These are phyloP conservation scores for Boletus vermiculosoides DNA, from an alignment of 768 basidiomycete species.

Conservation along the genomic window DNA sequence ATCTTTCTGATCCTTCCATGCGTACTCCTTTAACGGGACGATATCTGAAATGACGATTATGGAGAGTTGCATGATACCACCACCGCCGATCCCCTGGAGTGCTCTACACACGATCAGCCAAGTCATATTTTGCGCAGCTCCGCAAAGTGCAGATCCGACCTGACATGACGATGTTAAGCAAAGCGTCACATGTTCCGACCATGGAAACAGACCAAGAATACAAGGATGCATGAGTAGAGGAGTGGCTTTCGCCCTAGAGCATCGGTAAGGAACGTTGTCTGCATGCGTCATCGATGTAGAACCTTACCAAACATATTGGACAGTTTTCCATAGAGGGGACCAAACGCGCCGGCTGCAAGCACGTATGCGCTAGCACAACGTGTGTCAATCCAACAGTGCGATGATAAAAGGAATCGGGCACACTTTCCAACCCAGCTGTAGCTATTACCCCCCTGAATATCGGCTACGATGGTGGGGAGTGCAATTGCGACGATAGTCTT, in stretches of 20 bases:
- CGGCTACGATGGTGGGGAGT: constrained; percentile 62
- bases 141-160: constrained; percentile 78
- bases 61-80: constrained; percentile 71
- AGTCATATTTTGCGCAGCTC: constrained; percentile 72
- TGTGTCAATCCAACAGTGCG: not conserved
- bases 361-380: constrained; percentile 59
- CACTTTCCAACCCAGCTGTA: constrained; percentile 76
- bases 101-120: constrained; percentile 78
- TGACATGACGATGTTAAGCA: constrained; percentile 22
- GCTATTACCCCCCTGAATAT: constrained; percentile 58
- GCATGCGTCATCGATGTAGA: not conserved
- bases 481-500: constrained; percentile 69
- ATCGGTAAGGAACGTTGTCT: not conserved
- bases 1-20: not conserved
- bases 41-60: constrained; percentile 83
- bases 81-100: constrained; percentile 80
- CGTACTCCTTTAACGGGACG: constrained; percentile 72
- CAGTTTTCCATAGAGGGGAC: constrained; percentile 75
- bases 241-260: constrained; percentile 61
- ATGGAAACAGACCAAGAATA: constrained; percentile 57
- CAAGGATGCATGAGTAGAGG: constrained; percentile 57
- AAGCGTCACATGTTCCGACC: not conserved
- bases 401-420: constrained; percentile 10
- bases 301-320: constrained; percentile 51
- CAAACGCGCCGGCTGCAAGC: constrained; percentile 62